Evolutionary conservation across 805 yeast species (phyloP).

Genomic region (Deakozyma indianensis): DNA sequence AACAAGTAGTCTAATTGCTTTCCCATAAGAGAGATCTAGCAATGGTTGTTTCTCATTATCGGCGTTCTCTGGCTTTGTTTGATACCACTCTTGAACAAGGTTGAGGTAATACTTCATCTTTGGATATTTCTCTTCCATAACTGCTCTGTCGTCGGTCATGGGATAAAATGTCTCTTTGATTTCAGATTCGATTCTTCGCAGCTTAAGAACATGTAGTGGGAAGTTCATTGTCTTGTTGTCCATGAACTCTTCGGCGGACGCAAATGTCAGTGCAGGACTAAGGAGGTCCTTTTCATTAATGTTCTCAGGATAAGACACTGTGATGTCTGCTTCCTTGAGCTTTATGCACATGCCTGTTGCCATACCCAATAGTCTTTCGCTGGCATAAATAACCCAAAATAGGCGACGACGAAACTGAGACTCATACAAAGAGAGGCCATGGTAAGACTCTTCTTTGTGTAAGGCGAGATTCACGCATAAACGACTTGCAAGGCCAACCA

Average conservation of each 20-base stretch:
- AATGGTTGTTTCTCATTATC: neutral
- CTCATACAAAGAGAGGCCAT: neutral
- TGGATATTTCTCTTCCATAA: neutral
- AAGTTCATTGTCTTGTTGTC: neutral
- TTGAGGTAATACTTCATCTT: neutral
- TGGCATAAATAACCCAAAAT: neutral
- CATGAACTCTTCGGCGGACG: neutral
- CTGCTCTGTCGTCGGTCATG: neutral
- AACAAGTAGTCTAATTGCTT: neutral
- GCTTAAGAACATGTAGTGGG: neutral
- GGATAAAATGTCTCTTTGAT: slow-evolving; percentile 1
- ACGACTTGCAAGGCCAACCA: neutral
- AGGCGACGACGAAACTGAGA: neutral
- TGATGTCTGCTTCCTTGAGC: neutral
- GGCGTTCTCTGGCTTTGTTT: neutral
- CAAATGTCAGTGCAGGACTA: neutral
- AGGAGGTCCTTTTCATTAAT: neutral
- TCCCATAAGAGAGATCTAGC: neutral
- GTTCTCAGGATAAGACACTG: neutral
- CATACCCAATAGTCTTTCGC: neutral
- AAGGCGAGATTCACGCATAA: neutral
- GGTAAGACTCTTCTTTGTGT: neutral
- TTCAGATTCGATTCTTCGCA: neutral
- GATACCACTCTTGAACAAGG: neutral
- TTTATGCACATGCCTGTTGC: neutral